Conservation (phyloP, 1,139 yeast genomes). For the Yamadazyma pseudoaaseri region DNA sequence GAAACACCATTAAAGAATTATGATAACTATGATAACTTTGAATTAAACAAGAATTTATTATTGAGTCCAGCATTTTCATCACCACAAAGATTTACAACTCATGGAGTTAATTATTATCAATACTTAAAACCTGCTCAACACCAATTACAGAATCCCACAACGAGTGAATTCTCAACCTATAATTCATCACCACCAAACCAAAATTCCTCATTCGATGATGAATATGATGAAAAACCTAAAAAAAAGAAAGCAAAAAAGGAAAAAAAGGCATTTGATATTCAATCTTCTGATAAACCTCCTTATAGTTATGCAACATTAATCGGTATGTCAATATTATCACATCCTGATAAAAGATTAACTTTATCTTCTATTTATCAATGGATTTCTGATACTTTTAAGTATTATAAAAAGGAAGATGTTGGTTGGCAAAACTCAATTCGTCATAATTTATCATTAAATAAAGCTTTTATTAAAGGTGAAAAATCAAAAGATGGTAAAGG, state of each 20-base stretch:
- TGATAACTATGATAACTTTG: conserved; percentile 8
- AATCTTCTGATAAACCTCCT: conserved; percentile 74
- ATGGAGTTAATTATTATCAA: conserved; percentile 4
- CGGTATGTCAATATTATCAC: conserved; percentile 88
- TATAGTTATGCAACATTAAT: conserved; percentile 91
- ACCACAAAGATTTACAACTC: conserved; percentile 24
- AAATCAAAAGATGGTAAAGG: conserved; percentile 96
- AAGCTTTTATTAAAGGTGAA: conserved; percentile 86
- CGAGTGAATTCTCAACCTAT: conserved; percentile 1
- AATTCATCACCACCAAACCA: conserved; percentile 8
- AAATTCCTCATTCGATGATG: conserved; percentile 15
- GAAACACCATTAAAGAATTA: conserved; percentile 18
- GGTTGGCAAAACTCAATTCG: conserved; percentile 96
- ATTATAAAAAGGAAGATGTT: conserved; percentile 80
- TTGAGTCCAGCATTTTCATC: conserved; percentile 53
- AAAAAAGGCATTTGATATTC: conserved; percentile 28
- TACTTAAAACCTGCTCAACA: conserved; percentile 5
- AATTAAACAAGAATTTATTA: conserved; percentile 9
- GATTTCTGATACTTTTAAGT: conserved; percentile 86
- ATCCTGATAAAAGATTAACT: conserved; percentile 78
- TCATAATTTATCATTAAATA: conserved; percentile 79
- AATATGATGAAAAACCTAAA: conserved; percentile 17
- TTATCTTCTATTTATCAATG: conserved; percentile 88
- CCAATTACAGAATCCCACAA: not conserved
- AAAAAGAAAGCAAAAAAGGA: conserved; percentile 16